Evolutionary conservation across 2,329 filamentous ascomycete genomes (phyloP), one percentile per base, ranked within the genome.

Genomic region (Lojkania enalia): DNA sequence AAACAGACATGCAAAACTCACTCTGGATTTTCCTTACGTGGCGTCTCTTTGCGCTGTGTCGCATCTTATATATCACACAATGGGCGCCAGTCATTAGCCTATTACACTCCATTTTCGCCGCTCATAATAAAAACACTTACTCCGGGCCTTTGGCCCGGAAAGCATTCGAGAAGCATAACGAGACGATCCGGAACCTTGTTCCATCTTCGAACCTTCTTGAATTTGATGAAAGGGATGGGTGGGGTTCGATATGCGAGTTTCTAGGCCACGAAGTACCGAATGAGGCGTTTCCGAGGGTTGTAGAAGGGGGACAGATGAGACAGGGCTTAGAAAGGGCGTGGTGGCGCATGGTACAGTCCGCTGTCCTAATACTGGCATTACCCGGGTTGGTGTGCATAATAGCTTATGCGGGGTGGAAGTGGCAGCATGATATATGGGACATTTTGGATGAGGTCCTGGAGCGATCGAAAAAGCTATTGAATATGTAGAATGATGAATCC

Each of bases 231-330:
- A 54, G 60, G 18, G 42, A 41, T 13, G 50, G 38, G 3, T 69
- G 65, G 65, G 49, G 54, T n/a, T 47, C 54, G 16, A 39, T 69
- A 15, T 67, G 63, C 40, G 35, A 46, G 2, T 67, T 67, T 36
- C 37, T 69, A 29, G 60, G 51, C 1, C 31, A 47, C 5, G 40
- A 56, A 20, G 52, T 60, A 7, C 61, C 57, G 1, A 47, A 59
- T 16, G 45, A 40, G 5, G 19, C 30, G 25, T 67, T 51, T 46
- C 63, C 63, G 7, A 35, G 20, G 16, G 27, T 57, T 35, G 46
- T 52, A 9, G 62, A 66, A 40, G 54, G 57, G 12, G 45, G 38
- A 12, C 44, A 50, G 15, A 29, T 63, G 13, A 49, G 54, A 21
- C 16, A 20, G 33, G 33, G 33, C 9, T 20, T 36, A 19, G 30